Base-by-base conservation (phyloP, 192 early-diverging fungal species). In the Haplosporangium gracile region DNA sequence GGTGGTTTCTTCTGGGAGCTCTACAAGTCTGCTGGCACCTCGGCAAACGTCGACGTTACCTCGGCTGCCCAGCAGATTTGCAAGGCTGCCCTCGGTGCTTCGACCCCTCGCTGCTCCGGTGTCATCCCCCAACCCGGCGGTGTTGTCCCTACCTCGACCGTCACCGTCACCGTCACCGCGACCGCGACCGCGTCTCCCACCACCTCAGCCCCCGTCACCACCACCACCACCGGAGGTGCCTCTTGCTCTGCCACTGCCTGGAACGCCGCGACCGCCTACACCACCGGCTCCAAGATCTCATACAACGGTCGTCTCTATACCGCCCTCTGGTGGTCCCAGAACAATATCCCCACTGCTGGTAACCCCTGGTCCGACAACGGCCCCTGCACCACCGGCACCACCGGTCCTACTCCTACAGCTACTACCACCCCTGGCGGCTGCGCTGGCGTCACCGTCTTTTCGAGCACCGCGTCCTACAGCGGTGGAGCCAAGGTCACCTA, bases 301-400 rank as follows among this genome's bases (percentile, higher is more conserved):
- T 88, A 90, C 74, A 84, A 90, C 73, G 88, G 89, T 45, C 90
- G 80, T 55, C 82, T 84, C 4, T 92, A 90, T 88, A 80, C 77
- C 75, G 82, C 89, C 49, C 89, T 89, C 68, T 92, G 89, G 88
- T 89, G 83, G 80, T 79, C 86, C 0, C 80, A 85, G 75, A 87
- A 74, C 79, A 82, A 84, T 75, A 63, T 85, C 43, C 71, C 85
- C 65, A 85, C 81, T 16, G 74, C 74, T 60, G 77, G 80, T 71
- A 80, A 71, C 29, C 76, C 88, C 34, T 81, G 88, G 78, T 55
- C 80, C 51, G 85, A 85, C 72, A 87, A 82, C 29, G 76, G 88
- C 29, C 47, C 71, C 11, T 79, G 75, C 70, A 47, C 49, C 40
- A 36, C 70, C 16, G 53, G 57, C 43, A 45, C 75, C 22, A 45